Base-by-base conservation (phyloP, 2,329 filamentous ascomycete genomes). In the Sclerotinia sclerotiorum region DNA sequence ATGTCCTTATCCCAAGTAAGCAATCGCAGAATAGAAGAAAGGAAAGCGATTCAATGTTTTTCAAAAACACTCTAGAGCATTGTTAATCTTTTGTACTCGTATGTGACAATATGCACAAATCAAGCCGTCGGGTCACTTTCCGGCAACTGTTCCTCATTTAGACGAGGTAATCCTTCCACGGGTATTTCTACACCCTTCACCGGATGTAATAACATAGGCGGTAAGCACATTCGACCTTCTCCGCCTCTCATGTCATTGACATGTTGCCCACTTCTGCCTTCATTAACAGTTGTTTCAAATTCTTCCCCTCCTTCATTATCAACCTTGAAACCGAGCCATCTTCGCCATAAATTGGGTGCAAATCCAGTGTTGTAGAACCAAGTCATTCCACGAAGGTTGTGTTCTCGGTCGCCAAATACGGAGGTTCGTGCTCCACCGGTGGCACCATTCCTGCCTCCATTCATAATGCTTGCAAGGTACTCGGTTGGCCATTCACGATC, bases 311-410 rank as follows among this genome's bases (percentile, higher is more conserved):
- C 90, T 68, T 92, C 89, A 72, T 92, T 90, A 76, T 92, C 88
- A 48, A 94, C 90, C 72, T 86, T 87, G 75, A 94, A 87, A 1
- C 93, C 94, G 48, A 97, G 81, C 94, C 94, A 98, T 70, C 93
- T 84, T 62, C 88, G 85, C 82, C 95, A 97, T 76, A 98, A 76
- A 72, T 92, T 92, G 3, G 88, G 86, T 8, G 91, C 88, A 76
- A 97, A 97, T 1, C 88, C 88, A 0, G 91, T 90, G 73, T 93
- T 92, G 79, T 97, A 97, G 79, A 95, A 97, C 93, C 93, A 98
- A 27, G 89, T 93, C 75, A 93, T 88, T 0, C 94, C 93, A 66
- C 85, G 84, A 77, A 97, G 90, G 79, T 97, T 97, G 79, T 95
- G 92, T 80, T 97, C 94, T 24, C 92, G 85, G 73, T 95, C 91